These are phyloP conservation scores for Marasmius sp. DNA, from an alignment of 1,284 basidiomycete species.

Conservation along the genomic window DNA sequence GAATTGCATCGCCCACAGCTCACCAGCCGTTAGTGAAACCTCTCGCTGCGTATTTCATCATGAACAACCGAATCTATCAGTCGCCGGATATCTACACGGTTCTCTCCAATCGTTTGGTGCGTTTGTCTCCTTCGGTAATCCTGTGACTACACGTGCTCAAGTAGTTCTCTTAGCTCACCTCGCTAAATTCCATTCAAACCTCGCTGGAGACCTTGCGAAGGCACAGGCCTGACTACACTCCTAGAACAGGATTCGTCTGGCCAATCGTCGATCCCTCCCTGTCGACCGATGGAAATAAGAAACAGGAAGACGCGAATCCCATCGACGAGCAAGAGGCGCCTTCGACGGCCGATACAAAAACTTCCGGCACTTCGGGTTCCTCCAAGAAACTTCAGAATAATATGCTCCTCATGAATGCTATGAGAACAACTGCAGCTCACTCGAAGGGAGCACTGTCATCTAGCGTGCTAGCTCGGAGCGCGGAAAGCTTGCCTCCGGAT, in stretches of 20 bases:
- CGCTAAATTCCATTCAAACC: constrained; percentile 68
- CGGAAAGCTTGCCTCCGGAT: constrained; percentile 38
- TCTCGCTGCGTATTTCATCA: constrained; percentile 79
- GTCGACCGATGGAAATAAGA: constrained; percentile 45
- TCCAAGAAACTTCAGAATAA: constrained; percentile 65
- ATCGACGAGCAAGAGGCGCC: constrained; percentile 25
- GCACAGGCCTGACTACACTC: constrained; percentile 74
- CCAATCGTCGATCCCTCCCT: constrained; percentile 62
- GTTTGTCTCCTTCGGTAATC: constrained; percentile 19
- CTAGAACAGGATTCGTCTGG: constrained; percentile 79
- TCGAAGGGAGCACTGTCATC: constrained; percentile 51
- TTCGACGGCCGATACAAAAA: constrained; percentile 21
- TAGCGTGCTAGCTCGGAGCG: constrained; percentile 26
- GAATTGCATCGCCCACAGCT: neutral
- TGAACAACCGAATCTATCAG: constrained; percentile 85
- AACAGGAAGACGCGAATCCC: constrained; percentile 36
- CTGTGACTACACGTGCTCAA: neutral
- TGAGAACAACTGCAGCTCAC: constrained; percentile 73
- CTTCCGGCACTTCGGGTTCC: constrained; percentile 22
- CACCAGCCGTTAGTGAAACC: constrained; percentile 54
- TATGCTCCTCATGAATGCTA: constrained; percentile 67
- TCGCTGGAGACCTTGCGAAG: constrained; percentile 70
- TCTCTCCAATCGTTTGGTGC: constrained; percentile 77
- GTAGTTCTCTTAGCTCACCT: constrained; percentile 53
- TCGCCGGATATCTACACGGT: constrained; percentile 81